Evolutionary conservation across 148 eudicot genomes (phyloP).

Genomic region (Rhododendron kiyosumense): DNA sequence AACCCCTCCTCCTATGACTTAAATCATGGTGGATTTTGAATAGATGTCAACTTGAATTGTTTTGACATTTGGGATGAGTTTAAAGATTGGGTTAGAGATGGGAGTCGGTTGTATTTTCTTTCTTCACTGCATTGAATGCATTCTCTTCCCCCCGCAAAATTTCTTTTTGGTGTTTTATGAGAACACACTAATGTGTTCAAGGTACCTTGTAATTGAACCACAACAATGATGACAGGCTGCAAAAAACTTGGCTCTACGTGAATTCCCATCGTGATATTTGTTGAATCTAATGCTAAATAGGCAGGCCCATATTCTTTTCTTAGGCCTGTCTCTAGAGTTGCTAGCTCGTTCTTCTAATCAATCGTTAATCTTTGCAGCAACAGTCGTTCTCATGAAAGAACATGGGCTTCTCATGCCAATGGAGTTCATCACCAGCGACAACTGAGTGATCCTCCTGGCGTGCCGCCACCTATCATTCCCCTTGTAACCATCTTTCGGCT

Average conservation of each 20-base stretch:
- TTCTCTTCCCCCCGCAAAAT: neutral
- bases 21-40: neutral
- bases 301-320: neutral
- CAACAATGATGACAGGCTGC: neutral
- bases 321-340: conserved; percentile 2
- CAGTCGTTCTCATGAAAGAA: conserved; percentile 21
- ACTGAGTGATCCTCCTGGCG: conserved; percentile 4
- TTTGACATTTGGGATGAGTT: neutral
- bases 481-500: neutral
- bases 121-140: neutral
- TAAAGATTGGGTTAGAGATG: neutral
- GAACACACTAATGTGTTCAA: neutral
- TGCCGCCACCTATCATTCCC: conserved; percentile 15
- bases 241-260: neutral
- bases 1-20: neutral
- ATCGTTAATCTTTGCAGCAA: conserved; percentile 6
- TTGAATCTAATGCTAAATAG: neutral
- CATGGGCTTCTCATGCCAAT: conserved; percentile 11
- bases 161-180: neutral
- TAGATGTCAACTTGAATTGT: too few species aligned
- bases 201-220: neutral
- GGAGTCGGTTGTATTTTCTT: neutral
- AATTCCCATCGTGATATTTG: neutral
- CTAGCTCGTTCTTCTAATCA: neutral
- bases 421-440: conserved; percentile 19